A percentile compares a stretch with the other conserved stretches of the same genome.
These are phyloP conservation scores for Nitzschia sp. DNA, from an alignment of 108 stramenopile genomes.

Conservation along the genomic window DNA sequence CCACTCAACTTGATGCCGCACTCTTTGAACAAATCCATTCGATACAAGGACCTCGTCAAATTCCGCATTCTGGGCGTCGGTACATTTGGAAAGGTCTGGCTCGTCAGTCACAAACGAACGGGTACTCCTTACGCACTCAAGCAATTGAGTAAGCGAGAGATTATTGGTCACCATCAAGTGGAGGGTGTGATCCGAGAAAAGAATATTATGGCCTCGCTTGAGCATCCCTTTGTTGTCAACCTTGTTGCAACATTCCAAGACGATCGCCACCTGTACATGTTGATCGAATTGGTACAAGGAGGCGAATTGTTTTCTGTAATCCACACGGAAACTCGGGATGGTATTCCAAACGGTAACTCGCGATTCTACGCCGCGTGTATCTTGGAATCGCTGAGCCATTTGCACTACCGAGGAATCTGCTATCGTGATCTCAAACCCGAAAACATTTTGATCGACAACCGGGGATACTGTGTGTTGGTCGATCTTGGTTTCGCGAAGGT, in stretches of 20 bases:
- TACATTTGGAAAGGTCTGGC: slow-evolving; percentile 98
- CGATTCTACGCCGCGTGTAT: slow-evolving; percentile 90
- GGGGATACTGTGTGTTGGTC: slow-evolving; percentile 96
- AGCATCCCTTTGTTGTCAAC: slow-evolving; percentile 94
- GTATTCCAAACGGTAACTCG: slow-evolving; percentile 87
- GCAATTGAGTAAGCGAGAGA: slow-evolving; percentile 90
- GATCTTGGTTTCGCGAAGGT: slow-evolving; percentile 99
- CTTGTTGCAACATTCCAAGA: slow-evolving; percentile 90
- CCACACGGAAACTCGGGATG: slow-evolving; percentile 88
- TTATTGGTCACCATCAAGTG: slow-evolving; percentile 98
- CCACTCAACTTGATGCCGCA: slow-evolving; percentile 40
- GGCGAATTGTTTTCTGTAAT: slow-evolving; percentile 93
- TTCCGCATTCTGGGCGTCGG: slow-evolving; percentile 96
- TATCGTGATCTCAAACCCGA: slow-evolving; percentile 97
- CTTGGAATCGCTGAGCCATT: slow-evolving; percentile 63
- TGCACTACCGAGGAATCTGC: slow-evolving; percentile 83
- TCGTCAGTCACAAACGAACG: slow-evolving; percentile 90
- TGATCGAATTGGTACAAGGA: slow-evolving; percentile 92
- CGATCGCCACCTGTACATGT: slow-evolving; percentile 86
- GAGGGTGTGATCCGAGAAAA: slow-evolving; percentile 90
- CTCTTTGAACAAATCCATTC: slow-evolving; percentile 60
- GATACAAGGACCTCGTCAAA: slow-evolving; percentile 77
- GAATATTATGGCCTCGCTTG: slow-evolving; percentile 89
- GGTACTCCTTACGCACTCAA: slow-evolving; percentile 88
- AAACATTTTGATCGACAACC: slow-evolving; percentile 73